phyloP scores from a whole-genome alignment of 202 grass and related monocot species.

The Schoenoplectus triqueter region DNA sequence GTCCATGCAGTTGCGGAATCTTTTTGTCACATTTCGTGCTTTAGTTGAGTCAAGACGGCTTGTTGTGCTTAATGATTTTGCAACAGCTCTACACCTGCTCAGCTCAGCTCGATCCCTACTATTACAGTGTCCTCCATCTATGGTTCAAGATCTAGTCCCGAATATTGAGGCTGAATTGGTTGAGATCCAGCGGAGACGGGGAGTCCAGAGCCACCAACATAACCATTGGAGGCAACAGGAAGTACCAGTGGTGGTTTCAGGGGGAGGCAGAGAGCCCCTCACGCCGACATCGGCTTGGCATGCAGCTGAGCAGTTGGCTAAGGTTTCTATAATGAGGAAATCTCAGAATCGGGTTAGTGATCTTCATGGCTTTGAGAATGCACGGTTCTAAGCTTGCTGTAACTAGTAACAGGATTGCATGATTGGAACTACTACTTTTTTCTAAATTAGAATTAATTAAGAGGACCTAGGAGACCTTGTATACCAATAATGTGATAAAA shows the following conservation, averaged over 20 bases:
- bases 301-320: constrained; percentile 92
- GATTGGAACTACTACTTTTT: not conserved
- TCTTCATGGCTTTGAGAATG: constrained; percentile 96
- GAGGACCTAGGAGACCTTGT: not conserved
- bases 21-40: constrained; percentile 74
- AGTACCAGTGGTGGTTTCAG: not conserved
- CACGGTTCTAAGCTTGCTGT: constrained; percentile 58
- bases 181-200: constrained; percentile 65
- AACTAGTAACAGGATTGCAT: not conserved
- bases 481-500: constrained; percentile 35
- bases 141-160: constrained; percentile 58
- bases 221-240: constrained; percentile 36
- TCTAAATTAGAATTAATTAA: no score
- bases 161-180: constrained; percentile 70
- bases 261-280: constrained; percentile 53
- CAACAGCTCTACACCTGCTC: constrained; percentile 80
- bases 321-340: constrained; percentile 95
- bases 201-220: constrained; percentile 41
- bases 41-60: constrained; percentile 79
- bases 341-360: constrained; percentile 91
- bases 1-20: constrained; percentile 61
- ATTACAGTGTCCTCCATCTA: constrained; percentile 49
- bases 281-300: constrained; percentile 94
- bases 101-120: constrained; percentile 69
- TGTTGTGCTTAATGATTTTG: constrained; percentile 65